Evolutionary conservation across 306 rosid species (phyloP), one percentile per base, ranked within the genome.

Genomic region (Citrullus mucosospermus): DNA sequence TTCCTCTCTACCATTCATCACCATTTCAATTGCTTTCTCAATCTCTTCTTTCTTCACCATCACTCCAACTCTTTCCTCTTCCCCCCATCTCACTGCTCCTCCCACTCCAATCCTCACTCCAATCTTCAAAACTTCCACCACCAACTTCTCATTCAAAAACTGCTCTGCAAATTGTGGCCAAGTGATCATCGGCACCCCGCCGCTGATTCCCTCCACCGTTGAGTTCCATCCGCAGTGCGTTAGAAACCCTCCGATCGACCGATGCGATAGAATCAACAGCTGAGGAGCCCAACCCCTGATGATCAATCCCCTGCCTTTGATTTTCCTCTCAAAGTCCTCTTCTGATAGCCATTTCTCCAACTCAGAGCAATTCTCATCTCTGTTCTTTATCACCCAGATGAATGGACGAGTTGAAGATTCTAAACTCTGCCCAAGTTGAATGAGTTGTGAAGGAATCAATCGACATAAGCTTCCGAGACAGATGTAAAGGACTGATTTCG

Each of bases 171-270:
- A 88, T 20, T 88, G 79, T 20, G 97, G 97, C 93, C 97, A 92
- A 0, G 97, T 90, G 30, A 92, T 88, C 90, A 92, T 76, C 61
- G 97, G 96, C 58, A 92, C 63, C 30, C 96, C 91, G 7, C 72
- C 84, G 30, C 86, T 80, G 5, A 88, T 83, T 17, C 86, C 86
- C 79, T 92, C 97, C 3, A 88, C 79, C 0, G 89, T 87, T 16
- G 97, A 92, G 79, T 92, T 92, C 97, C 95, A 92, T 4, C 95
- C 97, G 75, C 97, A 92, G 15, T 92, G 97, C 0, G 96, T 90
- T 69, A 92, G 75, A 81, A 92, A 92, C 32, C 85, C 96, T 71
- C 91, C 96, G 59, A 88, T 63, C 11, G 93, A 56, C 4, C 80
- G 79, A 36, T 88, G 94, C 28, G 92, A 87, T 2, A 92, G 81